These are phyloP conservation scores for Ceriops zippeliana DNA, from an alignment of 345 rosid genomes.

Conservation along the genomic window DNA sequence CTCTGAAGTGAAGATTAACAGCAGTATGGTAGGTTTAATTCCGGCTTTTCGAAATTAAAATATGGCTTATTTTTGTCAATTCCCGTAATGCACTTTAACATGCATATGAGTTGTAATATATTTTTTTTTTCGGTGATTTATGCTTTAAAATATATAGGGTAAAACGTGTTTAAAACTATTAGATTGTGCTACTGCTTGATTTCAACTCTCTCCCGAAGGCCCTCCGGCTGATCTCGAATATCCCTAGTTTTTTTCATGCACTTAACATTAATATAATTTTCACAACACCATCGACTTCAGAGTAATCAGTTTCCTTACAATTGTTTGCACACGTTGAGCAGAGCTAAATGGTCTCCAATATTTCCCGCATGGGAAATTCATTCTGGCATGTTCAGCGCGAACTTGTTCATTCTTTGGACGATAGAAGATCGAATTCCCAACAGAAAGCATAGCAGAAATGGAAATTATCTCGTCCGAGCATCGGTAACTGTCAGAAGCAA, in stretches of 20 bases:
- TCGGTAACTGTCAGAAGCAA: conserved; percentile 79
- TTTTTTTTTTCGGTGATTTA: too few species aligned
- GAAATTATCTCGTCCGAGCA: conserved; percentile 92
- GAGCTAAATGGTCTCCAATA: conserved; percentile 90
- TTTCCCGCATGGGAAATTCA: conserved; percentile 88
- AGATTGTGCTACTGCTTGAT: conserved; percentile 36
- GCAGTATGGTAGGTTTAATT: too few species aligned
- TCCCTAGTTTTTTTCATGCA: conserved; percentile 98
- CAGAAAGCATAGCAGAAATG: conserved; percentile 86
- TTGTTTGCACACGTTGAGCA: conserved; percentile 54
- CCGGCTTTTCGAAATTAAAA: too few species aligned
- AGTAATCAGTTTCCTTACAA: conserved; percentile 92
- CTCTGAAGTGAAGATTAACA: too few species aligned
- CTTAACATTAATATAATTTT: conserved; percentile 91
- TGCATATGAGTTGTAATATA: too few species aligned
- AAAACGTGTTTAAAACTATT: too few species aligned
- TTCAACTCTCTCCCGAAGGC: conserved; percentile 93
- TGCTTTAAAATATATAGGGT: too few species aligned
- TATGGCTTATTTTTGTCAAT: too few species aligned
- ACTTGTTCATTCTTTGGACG: conserved; percentile 97
- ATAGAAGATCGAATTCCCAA: conserved; percentile 90
- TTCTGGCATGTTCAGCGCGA: conserved; percentile 89
- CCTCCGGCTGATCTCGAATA: conserved; percentile 85
- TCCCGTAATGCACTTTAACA: too few species aligned
- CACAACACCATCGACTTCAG: conserved; percentile 98